phyloP scores from a whole-genome alignment of 192 early-diverging fungal genomes.

The Entophlyctis luteolus region DNA sequence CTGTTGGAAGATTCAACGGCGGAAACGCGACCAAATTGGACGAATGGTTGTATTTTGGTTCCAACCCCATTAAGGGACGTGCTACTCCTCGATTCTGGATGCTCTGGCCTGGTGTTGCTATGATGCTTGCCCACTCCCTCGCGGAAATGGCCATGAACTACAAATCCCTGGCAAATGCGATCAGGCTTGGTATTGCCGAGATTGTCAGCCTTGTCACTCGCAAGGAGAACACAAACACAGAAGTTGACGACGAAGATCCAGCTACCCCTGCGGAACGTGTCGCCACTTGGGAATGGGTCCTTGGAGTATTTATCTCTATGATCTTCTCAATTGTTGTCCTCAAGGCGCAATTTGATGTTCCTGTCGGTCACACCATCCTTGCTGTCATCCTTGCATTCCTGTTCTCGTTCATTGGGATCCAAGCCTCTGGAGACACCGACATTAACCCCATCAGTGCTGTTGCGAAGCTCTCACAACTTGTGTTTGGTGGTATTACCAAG shows the following conservation, averaged over 20 bases:
- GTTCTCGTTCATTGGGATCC: constrained; percentile 72
- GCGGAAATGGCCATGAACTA: constrained; percentile 54
- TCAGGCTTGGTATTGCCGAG: constrained; percentile 31
- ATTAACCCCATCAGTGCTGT: constrained; percentile 80
- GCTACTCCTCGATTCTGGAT: constrained; percentile 61
- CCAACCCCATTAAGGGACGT: constrained; percentile 1
- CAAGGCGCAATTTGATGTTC: constrained; percentile 64
- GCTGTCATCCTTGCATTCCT: constrained; percentile 70
- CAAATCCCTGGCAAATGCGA: constrained; percentile 38
- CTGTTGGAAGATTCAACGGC: too few relatives aligned
- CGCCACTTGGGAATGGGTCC: constrained; percentile 54
- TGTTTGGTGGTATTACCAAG: constrained; percentile 74
- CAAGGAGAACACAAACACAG: background rate
- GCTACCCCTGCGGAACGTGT: constrained; percentile 56
- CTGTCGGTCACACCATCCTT: constrained; percentile 61
- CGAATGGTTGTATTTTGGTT: constrained; percentile 1
- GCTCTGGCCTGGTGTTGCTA: constrained; percentile 65
- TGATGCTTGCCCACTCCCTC: constrained; percentile 65
- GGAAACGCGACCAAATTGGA: constrained; percentile 9
- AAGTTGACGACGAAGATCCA: constrained; percentile 35
- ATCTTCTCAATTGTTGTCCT: constrained; percentile 54
- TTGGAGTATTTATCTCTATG: constrained; percentile 62
- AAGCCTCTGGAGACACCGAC: constrained; percentile 80
- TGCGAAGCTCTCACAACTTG: constrained; percentile 79
- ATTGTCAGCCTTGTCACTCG: constrained; percentile 15